Conservation (phyloP, 345 rosid species). For the Diplotaxis tenuifolia region DNA sequence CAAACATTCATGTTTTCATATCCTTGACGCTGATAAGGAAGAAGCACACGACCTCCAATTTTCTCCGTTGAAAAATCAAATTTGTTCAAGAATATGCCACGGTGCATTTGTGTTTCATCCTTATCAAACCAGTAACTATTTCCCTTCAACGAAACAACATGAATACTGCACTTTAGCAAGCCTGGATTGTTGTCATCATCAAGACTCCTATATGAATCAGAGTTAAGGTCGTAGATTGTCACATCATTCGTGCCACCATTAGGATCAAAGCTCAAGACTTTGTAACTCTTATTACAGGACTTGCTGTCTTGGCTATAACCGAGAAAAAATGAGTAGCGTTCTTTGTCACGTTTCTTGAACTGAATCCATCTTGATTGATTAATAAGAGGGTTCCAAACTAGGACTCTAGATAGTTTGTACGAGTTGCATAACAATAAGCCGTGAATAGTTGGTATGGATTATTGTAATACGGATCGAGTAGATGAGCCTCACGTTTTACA, state of each 20-base stretch:
- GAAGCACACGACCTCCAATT: neutral
- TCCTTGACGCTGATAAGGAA: neutral
- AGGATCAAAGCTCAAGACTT: neutral
- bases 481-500: neutral
- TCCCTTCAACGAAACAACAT: neutral
- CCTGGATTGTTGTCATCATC: neutral
- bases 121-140: neutral
- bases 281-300: too few relatives aligned
- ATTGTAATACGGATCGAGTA: neutral
- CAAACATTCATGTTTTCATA: neutral
- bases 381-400: neutral
- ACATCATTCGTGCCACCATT: neutral
- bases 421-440: neutral
- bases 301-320: too few relatives aligned
- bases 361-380: neutral
- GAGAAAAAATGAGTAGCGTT: too few relatives aligned
- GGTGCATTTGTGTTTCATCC: neutral
- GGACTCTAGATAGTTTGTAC: neutral
- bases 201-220: neutral
- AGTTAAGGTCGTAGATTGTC: neutral
- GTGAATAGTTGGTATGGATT: neutral
- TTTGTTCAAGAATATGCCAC: neutral
- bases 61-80: neutral
- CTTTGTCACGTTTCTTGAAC: neutral
- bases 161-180: neutral